Evolutionary conservation across 2,329 filamentous ascomycete genomes (phyloP), one percentile per base, ranked within the genome.

Genomic region (Fusarium sp.): DNA sequence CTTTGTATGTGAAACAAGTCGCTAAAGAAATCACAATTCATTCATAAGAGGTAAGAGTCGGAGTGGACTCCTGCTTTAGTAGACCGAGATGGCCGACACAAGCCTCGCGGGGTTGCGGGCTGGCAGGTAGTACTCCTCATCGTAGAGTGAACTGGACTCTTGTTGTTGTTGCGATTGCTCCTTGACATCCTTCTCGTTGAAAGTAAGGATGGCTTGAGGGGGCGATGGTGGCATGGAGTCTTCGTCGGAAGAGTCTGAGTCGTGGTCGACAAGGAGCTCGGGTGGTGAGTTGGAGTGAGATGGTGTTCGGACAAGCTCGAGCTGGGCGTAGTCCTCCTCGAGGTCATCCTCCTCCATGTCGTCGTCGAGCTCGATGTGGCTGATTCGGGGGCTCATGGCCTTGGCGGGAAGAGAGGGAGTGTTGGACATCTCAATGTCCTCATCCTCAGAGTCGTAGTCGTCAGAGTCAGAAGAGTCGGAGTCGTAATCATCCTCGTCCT

Each of bases 201-300:
- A 92, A 42, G 85, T 81, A 55, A 93, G 81, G 37, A 85, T 78
- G 28, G 86, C 78, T 23, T 84, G 82, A 45, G 88, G 87, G 40
- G 91, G 91, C 65, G 90, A 92, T 21, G 90, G 90, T 10, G 92
- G 92, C 88, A 93, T 88, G 72, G 92, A 90, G 80, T 94, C 92
- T 74, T 93, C 91, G 60, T 89, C 90, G 3, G 88, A 89, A 68
- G 90, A 90, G 77, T 93, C 91, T 68, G 88, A 84, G 66, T 87
- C 88, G 79, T 93, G 90, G 73, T 89, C 83, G 70, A 90, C 86
- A 61, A 93, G 34, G 18, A 37, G 88, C 78, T 93, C 91, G 11
- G 92, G 92, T 55, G 91, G 87, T 55, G 89, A 88, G 75, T 80
- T 87, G 75, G 84, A 83, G 81, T 90, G 90, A 8, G 91, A 93